These are phyloP conservation scores for Cytospora chrysosperma DNA, from an alignment of 2,329 filamentous ascomycete species.

Conservation along the genomic window DNA sequence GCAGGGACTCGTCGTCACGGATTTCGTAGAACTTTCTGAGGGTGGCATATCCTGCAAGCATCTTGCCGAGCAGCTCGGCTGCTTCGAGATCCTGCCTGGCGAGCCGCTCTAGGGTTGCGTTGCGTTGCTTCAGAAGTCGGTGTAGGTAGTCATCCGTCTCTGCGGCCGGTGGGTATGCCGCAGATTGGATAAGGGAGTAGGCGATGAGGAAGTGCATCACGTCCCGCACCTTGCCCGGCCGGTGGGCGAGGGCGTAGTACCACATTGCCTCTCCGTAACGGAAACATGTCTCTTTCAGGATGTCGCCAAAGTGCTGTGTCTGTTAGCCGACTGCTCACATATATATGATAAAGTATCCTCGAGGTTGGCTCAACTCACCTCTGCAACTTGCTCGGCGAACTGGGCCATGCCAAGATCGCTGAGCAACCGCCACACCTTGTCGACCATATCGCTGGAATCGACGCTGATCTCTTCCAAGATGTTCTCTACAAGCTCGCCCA, in stretches of 20 bases:
- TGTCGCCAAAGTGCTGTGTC: conserved; percentile 75
- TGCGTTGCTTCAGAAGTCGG: conserved; percentile 69
- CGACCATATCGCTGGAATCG: conserved; percentile 68
- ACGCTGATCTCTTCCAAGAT: conserved; percentile 63
- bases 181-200: conserved; percentile 82
- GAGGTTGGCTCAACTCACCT: conserved; percentile 56
- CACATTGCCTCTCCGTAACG: conserved; percentile 84
- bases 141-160: conserved; percentile 74
- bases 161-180: conserved; percentile 68
- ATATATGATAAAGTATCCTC: conserved; percentile 25
- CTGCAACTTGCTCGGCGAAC: conserved; percentile 77
- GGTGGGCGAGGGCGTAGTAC: conserved; percentile 87
- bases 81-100: conserved; percentile 76
- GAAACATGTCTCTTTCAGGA: conserved; percentile 68
- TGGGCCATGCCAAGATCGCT: conserved; percentile 74
- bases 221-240: conserved; percentile 74
- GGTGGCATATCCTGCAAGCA: conserved; percentile 89
- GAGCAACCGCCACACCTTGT: conserved; percentile 78
- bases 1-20: conserved; percentile 58
- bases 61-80: conserved; percentile 77
- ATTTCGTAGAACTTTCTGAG: conserved; percentile 86
- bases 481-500: conserved; percentile 68
- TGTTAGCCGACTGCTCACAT: conserved; percentile 28
- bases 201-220: conserved; percentile 85
- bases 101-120: conserved; percentile 67